Percentiles rank a stretch among this genome's conserved stretches.
phyloP scores from a whole-genome alignment of 306 rosid species.

The Trifolium fragiferum region DNA sequence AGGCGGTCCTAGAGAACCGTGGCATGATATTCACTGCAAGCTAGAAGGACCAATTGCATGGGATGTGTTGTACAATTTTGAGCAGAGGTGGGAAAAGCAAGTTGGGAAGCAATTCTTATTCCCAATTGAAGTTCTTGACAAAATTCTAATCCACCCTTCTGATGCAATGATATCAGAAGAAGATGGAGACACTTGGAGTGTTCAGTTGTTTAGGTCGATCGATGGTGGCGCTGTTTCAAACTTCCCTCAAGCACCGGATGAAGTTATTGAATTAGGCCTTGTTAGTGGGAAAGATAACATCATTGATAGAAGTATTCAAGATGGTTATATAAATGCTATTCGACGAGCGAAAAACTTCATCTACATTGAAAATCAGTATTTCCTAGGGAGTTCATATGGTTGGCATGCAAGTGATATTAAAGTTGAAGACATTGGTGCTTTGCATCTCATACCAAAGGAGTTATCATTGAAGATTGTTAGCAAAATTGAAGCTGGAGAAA shows the following conservation, averaged over 20 bases:
- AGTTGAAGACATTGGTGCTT: slow-evolving; percentile 65
- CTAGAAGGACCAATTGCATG: slow-evolving; percentile 86
- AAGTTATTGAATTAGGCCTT: slow-evolving; percentile 58
- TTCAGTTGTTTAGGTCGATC: slow-evolving; percentile 82
- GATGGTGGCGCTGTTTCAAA: slow-evolving; percentile 72
- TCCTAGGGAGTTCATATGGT: slow-evolving; percentile 83
- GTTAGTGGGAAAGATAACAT: slow-evolving; percentile 70
- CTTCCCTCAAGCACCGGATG: slow-evolving; percentile 54
- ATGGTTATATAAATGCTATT: slow-evolving; percentile 79
- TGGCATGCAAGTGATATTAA: slow-evolving; percentile 58
- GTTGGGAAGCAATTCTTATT: slow-evolving; percentile 47
- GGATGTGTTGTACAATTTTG: slow-evolving; percentile 88
- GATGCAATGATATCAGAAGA: slow-evolving; percentile 27
- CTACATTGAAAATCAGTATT: slow-evolving; percentile 89
- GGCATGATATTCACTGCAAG: slow-evolving; percentile 90
- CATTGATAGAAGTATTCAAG: slow-evolving; percentile 77
- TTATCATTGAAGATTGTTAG: slow-evolving; percentile 74
- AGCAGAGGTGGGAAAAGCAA: slow-evolving; percentile 82
- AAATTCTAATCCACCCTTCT: slow-evolving; percentile 48
- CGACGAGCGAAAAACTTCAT: slow-evolving; percentile 71
- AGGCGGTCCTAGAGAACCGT: slow-evolving; percentile 94
- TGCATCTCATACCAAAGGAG: slow-evolving; percentile 87
- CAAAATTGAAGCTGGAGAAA: slow-evolving; percentile 70
- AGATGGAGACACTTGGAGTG: slow-evolving; percentile 66
- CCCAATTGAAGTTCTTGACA: slow-evolving; percentile 44